Evolutionary conservation across 2,329 filamentous ascomycete species (phyloP).

Genomic region (Fusarium equiseti): DNA sequence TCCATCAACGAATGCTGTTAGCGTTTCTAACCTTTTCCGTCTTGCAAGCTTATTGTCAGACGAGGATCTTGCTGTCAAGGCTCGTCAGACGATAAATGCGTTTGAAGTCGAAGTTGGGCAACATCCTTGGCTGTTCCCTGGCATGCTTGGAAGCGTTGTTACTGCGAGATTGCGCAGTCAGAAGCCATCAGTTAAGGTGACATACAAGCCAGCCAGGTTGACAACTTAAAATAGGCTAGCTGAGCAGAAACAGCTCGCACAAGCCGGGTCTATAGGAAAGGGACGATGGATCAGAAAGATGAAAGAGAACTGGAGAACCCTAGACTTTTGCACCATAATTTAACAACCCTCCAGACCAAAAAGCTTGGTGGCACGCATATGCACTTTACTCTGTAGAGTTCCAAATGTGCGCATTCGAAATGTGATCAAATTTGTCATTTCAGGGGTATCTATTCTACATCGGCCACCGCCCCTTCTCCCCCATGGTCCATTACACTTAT

Average conservation of each 20-base stretch:
- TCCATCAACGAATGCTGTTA: conserved; percentile 89
- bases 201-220: conserved; percentile 44
- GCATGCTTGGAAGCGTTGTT: conserved; percentile 81
- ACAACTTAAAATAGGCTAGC: conserved; percentile 23
- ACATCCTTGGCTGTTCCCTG: conserved; percentile 91
- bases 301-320: background rate
- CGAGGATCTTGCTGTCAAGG: conserved; percentile 71
- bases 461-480: conserved; percentile 37
- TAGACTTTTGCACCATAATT: background rate
- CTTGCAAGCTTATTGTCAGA: conserved; percentile 78
- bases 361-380: background rate
- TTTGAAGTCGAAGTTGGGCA: conserved; percentile 94
- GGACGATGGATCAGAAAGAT: background rate
- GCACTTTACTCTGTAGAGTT: background rate
- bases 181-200: conserved; percentile 46
- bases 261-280: conserved; percentile 6
- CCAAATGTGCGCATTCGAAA: background rate
- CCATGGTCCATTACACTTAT: conserved; percentile 25
- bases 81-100: conserved; percentile 80
- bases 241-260: background rate
- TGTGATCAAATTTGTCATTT: conserved; percentile 44
- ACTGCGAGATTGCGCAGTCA: conserved; percentile 77
- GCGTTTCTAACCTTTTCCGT: conserved; percentile 88
- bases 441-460: conserved; percentile 60
- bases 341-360: background rate